These are phyloP conservation scores for Aspergillus baeticus DNA, from an alignment of 495 filamentous ascomycete species.

Conservation along the genomic window DNA sequence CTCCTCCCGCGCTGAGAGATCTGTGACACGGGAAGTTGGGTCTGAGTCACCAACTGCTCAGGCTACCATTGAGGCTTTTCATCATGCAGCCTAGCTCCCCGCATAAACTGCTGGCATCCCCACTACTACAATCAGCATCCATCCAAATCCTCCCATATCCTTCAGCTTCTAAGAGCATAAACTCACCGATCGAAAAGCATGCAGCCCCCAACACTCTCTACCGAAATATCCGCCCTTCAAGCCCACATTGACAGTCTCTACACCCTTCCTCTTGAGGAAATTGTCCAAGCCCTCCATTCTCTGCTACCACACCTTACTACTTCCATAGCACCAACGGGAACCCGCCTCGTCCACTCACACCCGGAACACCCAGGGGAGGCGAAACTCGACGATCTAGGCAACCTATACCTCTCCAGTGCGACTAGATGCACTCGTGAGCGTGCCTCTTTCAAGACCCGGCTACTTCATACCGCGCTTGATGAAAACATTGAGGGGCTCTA, in stretches of 20 bases:
- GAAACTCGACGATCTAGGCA: slow-evolving; percentile 3
- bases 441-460: slow-evolving; percentile 1
- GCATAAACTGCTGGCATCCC: no score
- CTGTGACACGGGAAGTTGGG: no score
- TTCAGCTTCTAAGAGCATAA: no score
- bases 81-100: no score
- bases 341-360: slow-evolving; percentile 2
- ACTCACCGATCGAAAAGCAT: no score
- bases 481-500: slow-evolving; percentile 3
- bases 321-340: slow-evolving; percentile 2
- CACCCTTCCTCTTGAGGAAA: neutral
- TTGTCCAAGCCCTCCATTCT: neutral
- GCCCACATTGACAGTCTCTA: neutral
- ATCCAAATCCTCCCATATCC: no score
- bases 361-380: neutral
- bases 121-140: no score
- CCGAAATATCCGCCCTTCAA: neutral
- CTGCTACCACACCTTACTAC: slow-evolving; percentile 5
- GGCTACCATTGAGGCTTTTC: no score
- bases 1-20: no score
- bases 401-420: neutral
- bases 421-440: neutral
- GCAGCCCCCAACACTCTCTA: no score
- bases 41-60: no score
- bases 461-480: neutral